Evolutionary conservation across 1,284 basidiomycete genomes (phyloP), one percentile per base, ranked within the genome.

Genomic region (Omphalotus olearius): DNA sequence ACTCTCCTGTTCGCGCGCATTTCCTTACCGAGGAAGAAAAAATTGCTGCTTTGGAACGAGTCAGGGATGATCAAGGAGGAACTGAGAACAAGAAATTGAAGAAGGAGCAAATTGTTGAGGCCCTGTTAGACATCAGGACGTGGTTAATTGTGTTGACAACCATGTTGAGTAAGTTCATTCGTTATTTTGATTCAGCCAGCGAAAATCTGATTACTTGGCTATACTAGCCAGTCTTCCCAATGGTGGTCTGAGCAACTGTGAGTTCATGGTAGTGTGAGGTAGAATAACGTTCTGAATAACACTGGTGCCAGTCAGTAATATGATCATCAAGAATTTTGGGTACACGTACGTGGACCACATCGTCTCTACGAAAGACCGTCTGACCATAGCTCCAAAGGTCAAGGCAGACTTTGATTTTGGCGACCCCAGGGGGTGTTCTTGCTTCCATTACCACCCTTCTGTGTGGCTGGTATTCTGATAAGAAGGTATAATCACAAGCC

Each of bases 51-150:
- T 65, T 86, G 25, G 85, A 87, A 61, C 75, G 85, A 37, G 79
- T 88, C n/a, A 76, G 82, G 33, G 74, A 83, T 56, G 83, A 86
- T 56, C 78, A 83, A 59, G 79, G 78, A 35, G 86, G 85, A 0
- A 83, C 76, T 0, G 74, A 77, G 58, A 84, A 83, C 64, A 79
- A 78, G 64, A 73, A 67, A 2, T 66, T 81, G 60, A 87, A 88
- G 69, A 76, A 69, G 60, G 70, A 77, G 3, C 83, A 87, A 61
- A 69, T 80, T n/a, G 60, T 73, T 28, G 82, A 87, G 61, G 80
- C 83, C 0, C 49, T 84, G 4, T 66, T 63, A 3, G 85, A 88
- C 60, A 55, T 80, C n/a, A 69, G 82, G 30, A 83, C 83, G 0
- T 85, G 82, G 81, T 58, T 85, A 16, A 75, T 87, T 41, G 75